Evolutionary conservation across 1,284 basidiomycete genomes (phyloP).

Genomic region (Chiua sp.): DNA sequence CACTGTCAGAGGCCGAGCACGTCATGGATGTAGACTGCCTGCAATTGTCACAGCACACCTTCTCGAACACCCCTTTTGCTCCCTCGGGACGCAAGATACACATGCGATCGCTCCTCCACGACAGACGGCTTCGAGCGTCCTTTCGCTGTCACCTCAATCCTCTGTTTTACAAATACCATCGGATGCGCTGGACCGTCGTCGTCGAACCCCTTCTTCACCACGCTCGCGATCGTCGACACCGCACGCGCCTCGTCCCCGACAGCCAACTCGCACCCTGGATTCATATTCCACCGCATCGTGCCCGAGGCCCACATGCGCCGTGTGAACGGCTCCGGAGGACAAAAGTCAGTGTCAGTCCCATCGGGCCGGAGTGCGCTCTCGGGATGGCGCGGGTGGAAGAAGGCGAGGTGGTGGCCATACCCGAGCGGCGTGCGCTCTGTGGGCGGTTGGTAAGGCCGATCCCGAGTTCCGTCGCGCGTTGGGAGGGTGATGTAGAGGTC

Average conservation of each 20-base stretch:
- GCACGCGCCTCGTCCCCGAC: slow-evolving; percentile 63
- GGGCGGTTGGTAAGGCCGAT: slow-evolving; percentile 39
- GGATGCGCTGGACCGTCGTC: slow-evolving; percentile 46
- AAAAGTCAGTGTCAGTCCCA: slow-evolving; percentile 74
- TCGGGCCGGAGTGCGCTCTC: slow-evolving; percentile 65
- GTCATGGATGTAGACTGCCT: background rate
- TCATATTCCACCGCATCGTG: slow-evolving; percentile 65
- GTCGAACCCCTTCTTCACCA: slow-evolving; percentile 70
- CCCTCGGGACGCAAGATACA: slow-evolving; percentile 60
- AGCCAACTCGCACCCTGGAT: slow-evolving; percentile 43
- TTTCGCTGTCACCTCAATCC: slow-evolving; percentile 52
- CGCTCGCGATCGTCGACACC: slow-evolving; percentile 53
- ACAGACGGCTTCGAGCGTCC: slow-evolving; percentile 53
- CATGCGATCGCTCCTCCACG: slow-evolving; percentile 75
- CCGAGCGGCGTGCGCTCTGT: slow-evolving; percentile 49
- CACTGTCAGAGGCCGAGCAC: slow-evolving; percentile 40
- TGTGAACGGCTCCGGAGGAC: slow-evolving; percentile 76
- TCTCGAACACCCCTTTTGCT: slow-evolving; percentile 44
- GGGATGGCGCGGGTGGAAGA: slow-evolving; percentile 73
- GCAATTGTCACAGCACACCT: slow-evolving; percentile 41
- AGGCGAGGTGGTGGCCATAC: slow-evolving; percentile 74
- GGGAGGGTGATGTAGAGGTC: slow-evolving; percentile 73
- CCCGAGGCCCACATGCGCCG: slow-evolving; percentile 89
- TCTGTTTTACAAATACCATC: slow-evolving; percentile 83
- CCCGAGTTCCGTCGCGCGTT: slow-evolving; percentile 62